Evolutionary conservation across 345 rosid genomes (phyloP), one percentile per base, ranked within the genome.

Genomic region (Adansonia digitata): DNA sequence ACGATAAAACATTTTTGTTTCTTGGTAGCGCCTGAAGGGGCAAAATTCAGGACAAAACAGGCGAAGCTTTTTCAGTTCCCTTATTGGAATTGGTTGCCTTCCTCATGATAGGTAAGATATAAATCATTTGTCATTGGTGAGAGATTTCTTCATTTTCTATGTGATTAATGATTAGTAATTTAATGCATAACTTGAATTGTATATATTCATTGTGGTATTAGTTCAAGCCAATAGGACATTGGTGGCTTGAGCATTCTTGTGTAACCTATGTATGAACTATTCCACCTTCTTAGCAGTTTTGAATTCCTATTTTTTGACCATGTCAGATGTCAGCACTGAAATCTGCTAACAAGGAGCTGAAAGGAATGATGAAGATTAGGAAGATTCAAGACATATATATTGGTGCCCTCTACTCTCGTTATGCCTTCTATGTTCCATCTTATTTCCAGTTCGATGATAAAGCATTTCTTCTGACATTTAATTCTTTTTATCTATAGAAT

Each of bases 321-420:
- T 71, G 67, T 71, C 86, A 93, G 98, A 87, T 93, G 94, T 75
- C 97, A 68, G 98, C 94, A 1, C 66, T 94, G 80, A 94, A 94
- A 31, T 31, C 95, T 46, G 98, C 98, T 56, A 94, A 94, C 85
- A 92, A 92, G 88, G 98, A 94, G 78, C 80, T 94, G 84, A 94
- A 94, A 81, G 97, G 98, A 74, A 90, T 94, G 98, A 92, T 92
- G 98, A 94, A 94, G 85, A 92, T 96, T 1, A 95, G 1, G 34
- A 91, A 92, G 93, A 89, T 94, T 82, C 92, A 94, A 78, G 97
- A 94, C 52, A 88, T 94, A 0, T 97, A 94, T 84, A 97, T 94
- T 62, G 24, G 88, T 78, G 7, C 22, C 75, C 39, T 76, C 24
- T 69, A n/a, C n/a, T n/a, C n/a, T n/a, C n/a, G n/a, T 74, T 18